Conservation (phyloP, 192 early-diverging fungal species). For the Funneliformis mosseae region DNA sequence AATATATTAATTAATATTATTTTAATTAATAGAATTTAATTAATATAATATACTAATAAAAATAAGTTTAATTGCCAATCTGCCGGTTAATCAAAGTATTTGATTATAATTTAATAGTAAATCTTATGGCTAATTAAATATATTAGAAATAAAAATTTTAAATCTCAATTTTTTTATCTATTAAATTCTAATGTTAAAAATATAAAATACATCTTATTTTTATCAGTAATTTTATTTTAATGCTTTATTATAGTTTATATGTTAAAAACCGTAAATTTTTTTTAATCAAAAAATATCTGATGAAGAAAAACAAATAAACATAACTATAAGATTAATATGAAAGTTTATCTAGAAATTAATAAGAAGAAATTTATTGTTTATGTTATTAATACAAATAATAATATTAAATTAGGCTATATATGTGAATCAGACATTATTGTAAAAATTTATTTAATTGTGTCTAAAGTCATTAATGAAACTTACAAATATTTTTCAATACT, state of each 20-base stretch:
- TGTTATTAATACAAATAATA: not conserved
- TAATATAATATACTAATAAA: too few species aligned
- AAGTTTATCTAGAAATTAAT: not conserved
- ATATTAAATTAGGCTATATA: too few species aligned
- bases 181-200: not conserved
- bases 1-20: too few species aligned
- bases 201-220: not conserved
- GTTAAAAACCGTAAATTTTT: not conserved
- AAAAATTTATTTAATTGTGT: too few species aligned
- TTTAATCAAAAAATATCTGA: too few species aligned
- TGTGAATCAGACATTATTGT: too few species aligned
- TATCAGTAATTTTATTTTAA: not conserved
- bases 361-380: not conserved
- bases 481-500: too few species aligned
- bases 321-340: not conserved
- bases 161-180: conserved; percentile 2
- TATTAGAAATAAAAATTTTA: not conserved
- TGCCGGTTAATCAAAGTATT: not conserved
- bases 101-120: not conserved
- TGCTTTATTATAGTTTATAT: not conserved
- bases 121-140: not conserved
- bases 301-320: not conserved
- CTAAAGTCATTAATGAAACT: not conserved
- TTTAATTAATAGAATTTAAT: too few species aligned
- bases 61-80: not conserved